phyloP scores from a whole-genome alignment of 108 stramenopile species.

The Conticribra guillardii region DNA sequence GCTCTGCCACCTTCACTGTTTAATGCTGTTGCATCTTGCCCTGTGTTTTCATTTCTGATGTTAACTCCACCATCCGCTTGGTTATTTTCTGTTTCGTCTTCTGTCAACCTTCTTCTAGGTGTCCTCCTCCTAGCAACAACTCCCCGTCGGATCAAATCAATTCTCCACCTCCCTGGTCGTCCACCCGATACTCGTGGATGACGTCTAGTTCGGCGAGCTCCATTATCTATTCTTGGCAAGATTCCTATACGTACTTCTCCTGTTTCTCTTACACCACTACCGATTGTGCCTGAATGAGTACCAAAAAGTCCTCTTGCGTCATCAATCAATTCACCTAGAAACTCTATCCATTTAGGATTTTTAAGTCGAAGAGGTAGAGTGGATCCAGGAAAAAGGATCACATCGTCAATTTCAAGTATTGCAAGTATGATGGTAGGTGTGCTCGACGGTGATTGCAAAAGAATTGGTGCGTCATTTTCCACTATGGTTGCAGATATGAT shows the following conservation, averaged over 20 bases:
- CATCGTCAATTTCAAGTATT: constrained; percentile 72
- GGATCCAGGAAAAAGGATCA: constrained; percentile 76
- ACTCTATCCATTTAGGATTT: constrained; percentile 62
- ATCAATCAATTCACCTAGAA: constrained; percentile 67
- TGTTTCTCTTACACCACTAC: constrained; percentile 40
- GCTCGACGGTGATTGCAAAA: constrained; percentile 8
- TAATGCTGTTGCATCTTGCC: no score
- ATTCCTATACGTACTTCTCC: constrained; percentile 49
- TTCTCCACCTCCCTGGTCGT: constrained; percentile 36
- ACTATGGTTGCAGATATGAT: background rate
- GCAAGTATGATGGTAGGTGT: constrained; percentile 26
- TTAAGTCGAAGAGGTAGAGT: constrained; percentile 63
- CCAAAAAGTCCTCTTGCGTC: constrained; percentile 53
- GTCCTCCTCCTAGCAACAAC: constrained; percentile 27
- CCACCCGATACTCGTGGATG: constrained; percentile 26
- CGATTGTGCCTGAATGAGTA: constrained; percentile 37
- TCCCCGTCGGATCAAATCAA: constrained; percentile 43
- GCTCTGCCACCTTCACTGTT: constrained; percentile 11
- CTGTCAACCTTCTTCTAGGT: constrained; percentile 15
- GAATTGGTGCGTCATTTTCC: background rate
- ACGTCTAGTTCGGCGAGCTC: constrained; percentile 28
- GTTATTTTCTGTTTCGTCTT: background rate
- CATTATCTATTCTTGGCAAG: constrained; percentile 23
- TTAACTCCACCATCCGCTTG: background rate
- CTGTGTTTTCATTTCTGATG: background rate